phyloP scores from a whole-genome alignment of 129 eudicot genomes.

The Kitagawia praeruptora region DNA sequence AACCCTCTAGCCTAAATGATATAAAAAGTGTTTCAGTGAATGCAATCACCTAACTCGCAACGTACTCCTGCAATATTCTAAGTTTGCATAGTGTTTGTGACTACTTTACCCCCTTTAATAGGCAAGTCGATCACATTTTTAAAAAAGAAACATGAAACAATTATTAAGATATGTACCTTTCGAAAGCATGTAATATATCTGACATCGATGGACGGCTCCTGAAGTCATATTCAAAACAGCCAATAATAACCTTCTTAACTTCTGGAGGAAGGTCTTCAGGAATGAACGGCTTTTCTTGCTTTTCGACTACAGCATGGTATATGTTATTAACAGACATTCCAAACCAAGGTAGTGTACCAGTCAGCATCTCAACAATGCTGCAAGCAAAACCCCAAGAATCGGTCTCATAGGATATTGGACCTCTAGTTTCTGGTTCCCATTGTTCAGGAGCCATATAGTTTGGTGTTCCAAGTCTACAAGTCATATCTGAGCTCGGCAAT shows the following conservation, averaged over 20 bases:
- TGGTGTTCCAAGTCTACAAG: slow-evolving; percentile 68
- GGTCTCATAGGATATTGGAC: slow-evolving; percentile 81
- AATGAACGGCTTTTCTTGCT: slow-evolving; percentile 58
- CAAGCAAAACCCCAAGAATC: slow-evolving; percentile 99
- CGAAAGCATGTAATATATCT: slow-evolving; percentile 58
- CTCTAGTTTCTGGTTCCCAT: slow-evolving; percentile 85
- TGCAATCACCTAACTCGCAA: no score
- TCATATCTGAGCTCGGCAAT: slow-evolving; percentile 47
- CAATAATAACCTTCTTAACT: slow-evolving; percentile 52
- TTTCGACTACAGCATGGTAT: slow-evolving; percentile 52
- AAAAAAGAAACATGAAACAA: background rate
- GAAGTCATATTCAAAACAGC: slow-evolving; percentile 87
- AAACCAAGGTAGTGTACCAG: slow-evolving; percentile 80
- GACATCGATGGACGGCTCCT: slow-evolving; percentile 83
- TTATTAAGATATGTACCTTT: slow-evolving; percentile 38
- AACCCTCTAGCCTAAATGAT: no score
- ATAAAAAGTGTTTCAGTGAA: no score
- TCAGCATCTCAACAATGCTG: slow-evolving; percentile 76
- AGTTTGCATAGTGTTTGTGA: background rate
- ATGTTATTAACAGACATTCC: slow-evolving; percentile 70
- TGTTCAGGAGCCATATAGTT: slow-evolving; percentile 97
- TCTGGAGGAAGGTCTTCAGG: slow-evolving; percentile 84
- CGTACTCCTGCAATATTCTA: no score
- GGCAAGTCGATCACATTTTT: background rate
- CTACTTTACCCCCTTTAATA: background rate